phyloP scores from a whole-genome alignment of 1,139 yeast genomes.

The Sugiyamaella castrensis region DNA sequence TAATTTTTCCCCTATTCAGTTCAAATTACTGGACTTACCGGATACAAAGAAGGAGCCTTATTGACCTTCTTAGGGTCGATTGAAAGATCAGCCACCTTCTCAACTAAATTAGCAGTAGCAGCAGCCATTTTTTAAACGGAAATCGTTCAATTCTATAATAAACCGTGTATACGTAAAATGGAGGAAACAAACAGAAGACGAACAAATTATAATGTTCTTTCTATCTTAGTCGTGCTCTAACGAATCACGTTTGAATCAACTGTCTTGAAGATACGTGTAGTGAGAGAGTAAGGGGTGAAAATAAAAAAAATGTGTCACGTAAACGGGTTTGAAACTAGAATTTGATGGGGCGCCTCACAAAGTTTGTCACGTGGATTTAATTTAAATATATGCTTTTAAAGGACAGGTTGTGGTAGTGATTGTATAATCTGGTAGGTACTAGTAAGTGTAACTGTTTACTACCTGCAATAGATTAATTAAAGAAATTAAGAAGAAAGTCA shows the following conservation, averaged over 20 bases:
- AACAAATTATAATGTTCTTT: background rate
- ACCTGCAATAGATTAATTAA: no score
- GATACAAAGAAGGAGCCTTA: constrained; percentile 22
- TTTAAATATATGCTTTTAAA: no score
- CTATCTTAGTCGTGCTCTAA: constrained; percentile 1
- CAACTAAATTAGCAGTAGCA: constrained; percentile 44
- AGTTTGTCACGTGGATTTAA: no score
- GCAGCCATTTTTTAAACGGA: constrained; percentile 8
- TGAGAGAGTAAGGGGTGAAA: background rate
- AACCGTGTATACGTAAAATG: background rate
- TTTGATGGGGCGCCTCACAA: no score
- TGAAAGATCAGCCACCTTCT: constrained; percentile 54
- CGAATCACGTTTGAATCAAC: constrained; percentile 6
- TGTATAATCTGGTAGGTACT: no score
- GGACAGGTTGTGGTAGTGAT: no score
- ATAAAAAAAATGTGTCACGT: no score
- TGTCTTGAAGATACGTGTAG: background rate
- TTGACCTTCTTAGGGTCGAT: constrained; percentile 38
- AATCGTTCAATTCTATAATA: background rate
- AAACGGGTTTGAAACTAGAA: no score
- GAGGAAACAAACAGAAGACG: background rate
- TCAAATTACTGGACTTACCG: constrained; percentile 21
- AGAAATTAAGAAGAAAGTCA: no score
- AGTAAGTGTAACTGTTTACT: no score
- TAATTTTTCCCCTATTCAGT: constrained; percentile 14